A percentile compares a stretch with the other conserved stretches of the same genome.
phyloP scores from a whole-genome alignment of 164 flowering plant species.

The Berberis vulgaris region DNA sequence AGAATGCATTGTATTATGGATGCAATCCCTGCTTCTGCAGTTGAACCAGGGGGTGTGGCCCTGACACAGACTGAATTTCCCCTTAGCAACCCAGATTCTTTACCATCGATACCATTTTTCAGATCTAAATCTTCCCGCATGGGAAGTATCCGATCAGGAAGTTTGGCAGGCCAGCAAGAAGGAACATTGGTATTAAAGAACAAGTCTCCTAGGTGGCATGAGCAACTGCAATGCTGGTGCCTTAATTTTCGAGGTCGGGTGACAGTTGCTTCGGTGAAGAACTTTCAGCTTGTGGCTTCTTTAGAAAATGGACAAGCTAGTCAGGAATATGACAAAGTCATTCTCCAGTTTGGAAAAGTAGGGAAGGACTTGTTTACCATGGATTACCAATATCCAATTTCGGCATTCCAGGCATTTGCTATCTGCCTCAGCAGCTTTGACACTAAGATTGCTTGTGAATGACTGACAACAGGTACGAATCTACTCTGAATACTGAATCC shows the following conservation, averaged over 20 bases:
- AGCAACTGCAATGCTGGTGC: conserved; percentile 85
- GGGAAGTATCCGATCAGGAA: conserved; percentile 29
- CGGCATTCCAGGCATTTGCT: conserved; percentile 76
- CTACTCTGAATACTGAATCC: background rate
- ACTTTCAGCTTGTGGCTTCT: conserved; percentile 69
- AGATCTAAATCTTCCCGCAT: conserved; percentile 35
- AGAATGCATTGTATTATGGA: conserved; percentile 63
- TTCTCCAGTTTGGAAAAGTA: conserved; percentile 74
- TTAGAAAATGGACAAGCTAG: conserved; percentile 35
- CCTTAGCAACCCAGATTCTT: conserved; percentile 27
- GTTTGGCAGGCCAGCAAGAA: conserved; percentile 30
- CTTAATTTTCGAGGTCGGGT: conserved; percentile 73
- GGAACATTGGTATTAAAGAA: conserved; percentile 44
- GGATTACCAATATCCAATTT: conserved; percentile 73
- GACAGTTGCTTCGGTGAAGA: conserved; percentile 78
- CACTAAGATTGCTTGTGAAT: conserved; percentile 80
- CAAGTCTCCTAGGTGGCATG: conserved; percentile 85
- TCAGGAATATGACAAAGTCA: conserved; percentile 49
- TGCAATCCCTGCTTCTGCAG: conserved; percentile 51
- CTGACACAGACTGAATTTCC: conserved; percentile 61
- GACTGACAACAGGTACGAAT: conserved; percentile 10
- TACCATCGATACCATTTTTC: conserved; percentile 42
- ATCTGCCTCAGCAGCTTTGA: conserved; percentile 85
- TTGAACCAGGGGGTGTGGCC: conserved; percentile 59
- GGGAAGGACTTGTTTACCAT: conserved; percentile 76